These are phyloP conservation scores for Penicillium arizonense DNA, from an alignment of 495 filamentous ascomycete genomes.

Conservation along the genomic window DNA sequence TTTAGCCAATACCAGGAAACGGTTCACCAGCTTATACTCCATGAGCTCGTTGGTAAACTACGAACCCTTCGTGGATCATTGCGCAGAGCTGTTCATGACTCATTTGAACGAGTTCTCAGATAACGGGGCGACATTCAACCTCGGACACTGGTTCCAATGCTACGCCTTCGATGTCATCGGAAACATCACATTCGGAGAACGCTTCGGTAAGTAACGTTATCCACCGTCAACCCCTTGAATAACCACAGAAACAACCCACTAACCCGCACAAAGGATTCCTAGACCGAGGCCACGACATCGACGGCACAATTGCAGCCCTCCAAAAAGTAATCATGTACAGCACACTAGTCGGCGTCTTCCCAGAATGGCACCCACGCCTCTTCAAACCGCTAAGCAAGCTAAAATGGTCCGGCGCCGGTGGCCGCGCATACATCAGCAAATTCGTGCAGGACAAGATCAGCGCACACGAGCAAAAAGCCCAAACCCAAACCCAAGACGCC, in stretches of 20 bases:
- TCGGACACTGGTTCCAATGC: constrained; percentile 55
- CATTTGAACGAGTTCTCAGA: constrained; percentile 44
- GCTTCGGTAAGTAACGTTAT: constrained; percentile 39
- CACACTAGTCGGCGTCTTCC: constrained; percentile 49
- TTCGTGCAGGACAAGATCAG: constrained; percentile 46
- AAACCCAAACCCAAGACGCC: background rate
- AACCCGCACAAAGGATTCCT: constrained; percentile 47
- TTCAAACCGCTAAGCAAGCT: constrained; percentile 39
- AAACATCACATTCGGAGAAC: constrained; percentile 63
- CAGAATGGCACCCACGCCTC: constrained; percentile 43
- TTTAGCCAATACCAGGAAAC: constrained; percentile 33
- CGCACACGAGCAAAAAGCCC: constrained; percentile 19
- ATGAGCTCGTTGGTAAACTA: constrained; percentile 55
- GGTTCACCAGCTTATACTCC: constrained; percentile 47
- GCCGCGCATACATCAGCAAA: constrained; percentile 39
- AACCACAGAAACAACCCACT: background rate
- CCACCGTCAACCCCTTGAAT: background rate
- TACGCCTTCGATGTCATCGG: constrained; percentile 65
- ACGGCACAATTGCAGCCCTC: constrained; percentile 58
- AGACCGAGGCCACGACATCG: constrained; percentile 61
- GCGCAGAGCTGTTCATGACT: constrained; percentile 43
- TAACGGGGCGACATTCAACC: constrained; percentile 32
- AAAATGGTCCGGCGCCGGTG: constrained; percentile 39
- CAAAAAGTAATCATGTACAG: constrained; percentile 56
- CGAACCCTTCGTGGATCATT: constrained; percentile 54